Evolutionary conservation across 2,329 filamentous ascomycete genomes (phyloP).

Genomic region (Calonectria fujianensis): DNA sequence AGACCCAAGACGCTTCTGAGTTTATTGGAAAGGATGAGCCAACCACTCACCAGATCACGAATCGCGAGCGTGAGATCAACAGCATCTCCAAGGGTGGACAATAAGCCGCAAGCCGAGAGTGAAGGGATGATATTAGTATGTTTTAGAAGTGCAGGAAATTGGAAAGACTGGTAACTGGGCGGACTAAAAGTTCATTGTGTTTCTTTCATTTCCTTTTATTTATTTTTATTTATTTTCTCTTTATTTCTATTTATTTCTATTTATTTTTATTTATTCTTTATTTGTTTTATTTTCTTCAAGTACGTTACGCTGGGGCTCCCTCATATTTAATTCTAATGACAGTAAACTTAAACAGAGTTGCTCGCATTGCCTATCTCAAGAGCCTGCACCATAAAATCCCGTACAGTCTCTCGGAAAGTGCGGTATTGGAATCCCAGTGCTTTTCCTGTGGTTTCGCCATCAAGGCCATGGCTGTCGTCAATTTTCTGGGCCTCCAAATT

Average conservation of each 20-base stretch:
- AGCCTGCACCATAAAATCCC: background rate
- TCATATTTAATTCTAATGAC: no score
- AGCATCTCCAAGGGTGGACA: background rate
- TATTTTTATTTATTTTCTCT: background rate
- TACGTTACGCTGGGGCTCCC: no score
- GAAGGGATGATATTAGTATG: background rate
- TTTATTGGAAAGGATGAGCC: background rate
- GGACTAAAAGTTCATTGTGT: no score
- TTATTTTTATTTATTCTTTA: no score
- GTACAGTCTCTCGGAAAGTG: slow-evolving; percentile 13
- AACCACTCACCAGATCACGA: background rate
- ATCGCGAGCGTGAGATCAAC: background rate
- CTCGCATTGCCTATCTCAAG: background rate
- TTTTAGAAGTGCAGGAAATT: background rate
- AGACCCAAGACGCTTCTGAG: background rate
- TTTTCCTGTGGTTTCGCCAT: background rate
- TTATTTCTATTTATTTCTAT: background rate
- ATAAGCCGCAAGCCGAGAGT: background rate
- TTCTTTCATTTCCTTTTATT: background rate
- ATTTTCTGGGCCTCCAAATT: slow-evolving; percentile 10
- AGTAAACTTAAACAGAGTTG: no score
- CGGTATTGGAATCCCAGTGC: slow-evolving; percentile 2
- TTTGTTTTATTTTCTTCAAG: no score
- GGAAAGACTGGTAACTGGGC: background rate
- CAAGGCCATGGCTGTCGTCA: background rate